A percentile compares a stretch with the other conserved stretches of the same genome.
phyloP scores from a whole-genome alignment of 805 yeast genomes.

The Saccharomycopsis olivae region DNA sequence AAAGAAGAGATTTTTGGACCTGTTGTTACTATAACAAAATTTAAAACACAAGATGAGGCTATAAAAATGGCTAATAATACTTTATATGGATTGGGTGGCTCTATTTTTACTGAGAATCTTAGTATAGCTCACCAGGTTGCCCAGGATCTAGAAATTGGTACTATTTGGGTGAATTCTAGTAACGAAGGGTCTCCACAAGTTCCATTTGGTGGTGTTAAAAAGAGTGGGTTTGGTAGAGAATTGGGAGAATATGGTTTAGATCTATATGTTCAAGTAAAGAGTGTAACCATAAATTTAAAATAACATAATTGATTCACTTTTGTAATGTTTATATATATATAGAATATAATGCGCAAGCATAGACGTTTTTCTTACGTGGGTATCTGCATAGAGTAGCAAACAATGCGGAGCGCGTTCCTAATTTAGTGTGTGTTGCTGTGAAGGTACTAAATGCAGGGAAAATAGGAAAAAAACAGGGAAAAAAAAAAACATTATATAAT shows the following conservation, averaged over 20 bases:
- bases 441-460: too few relatives aligned
- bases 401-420: too few relatives aligned
- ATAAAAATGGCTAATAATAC: constrained; percentile 33
- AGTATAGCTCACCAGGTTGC: constrained; percentile 31
- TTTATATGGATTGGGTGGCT: constrained; percentile 38
- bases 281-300: constrained; percentile 58
- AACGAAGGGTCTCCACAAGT: constrained; percentile 45
- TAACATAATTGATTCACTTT: too few relatives aligned
- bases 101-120: constrained; percentile 32
- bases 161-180: constrained; percentile 50
- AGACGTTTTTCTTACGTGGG: too few relatives aligned
- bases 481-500: too few relatives aligned
- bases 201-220: constrained; percentile 64
- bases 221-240: constrained; percentile 60
- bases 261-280: constrained; percentile 54
- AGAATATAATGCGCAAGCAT: background rate
- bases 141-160: constrained; percentile 33
- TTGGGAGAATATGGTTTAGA: constrained; percentile 55
- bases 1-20: constrained; percentile 45
- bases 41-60: constrained; percentile 35
- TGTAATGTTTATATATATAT: too few relatives aligned
- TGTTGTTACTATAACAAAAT: constrained; percentile 34
- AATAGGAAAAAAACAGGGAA: too few relatives aligned
- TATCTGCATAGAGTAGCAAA: too few relatives aligned
- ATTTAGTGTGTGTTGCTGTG: too few relatives aligned